Evolutionary conservation across 169 alveolate species (phyloP).

Genomic region (Neospora caninum): DNA sequence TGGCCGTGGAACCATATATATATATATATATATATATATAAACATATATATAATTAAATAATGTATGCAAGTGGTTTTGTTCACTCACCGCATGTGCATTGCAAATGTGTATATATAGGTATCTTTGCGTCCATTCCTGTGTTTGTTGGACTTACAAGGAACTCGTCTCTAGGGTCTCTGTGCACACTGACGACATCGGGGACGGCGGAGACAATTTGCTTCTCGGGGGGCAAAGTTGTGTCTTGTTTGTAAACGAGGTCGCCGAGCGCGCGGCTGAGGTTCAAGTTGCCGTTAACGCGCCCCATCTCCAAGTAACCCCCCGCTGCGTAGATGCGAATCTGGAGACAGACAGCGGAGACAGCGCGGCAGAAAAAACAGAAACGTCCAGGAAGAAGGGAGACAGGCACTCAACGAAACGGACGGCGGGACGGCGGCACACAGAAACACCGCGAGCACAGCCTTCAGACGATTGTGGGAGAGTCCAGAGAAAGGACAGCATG

Average conservation of each 20-base stretch:
- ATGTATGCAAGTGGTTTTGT: not conserved
- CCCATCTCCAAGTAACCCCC: constrained; percentile 72
- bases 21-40: not conserved
- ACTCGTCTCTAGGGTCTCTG: constrained; percentile 73
- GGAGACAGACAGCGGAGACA: not conserved
- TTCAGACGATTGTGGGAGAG: no score
- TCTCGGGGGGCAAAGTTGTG: constrained; percentile 66
- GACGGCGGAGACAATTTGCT: constrained; percentile 73
- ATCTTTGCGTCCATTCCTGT: no score
- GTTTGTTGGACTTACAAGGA: constrained; percentile 50
- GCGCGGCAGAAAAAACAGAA: not conserved
- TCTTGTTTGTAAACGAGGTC: constrained; percentile 74
- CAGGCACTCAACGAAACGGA: no score
- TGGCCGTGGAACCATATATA: not conserved
- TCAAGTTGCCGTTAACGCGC: constrained; percentile 77
- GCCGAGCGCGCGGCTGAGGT: constrained; percentile 77
- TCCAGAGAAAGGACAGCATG: no score
- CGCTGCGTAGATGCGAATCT: constrained; percentile 64
- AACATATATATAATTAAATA: not conserved
- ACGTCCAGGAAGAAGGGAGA: no score
- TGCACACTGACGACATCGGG: constrained; percentile 73
- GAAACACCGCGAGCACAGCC: no score
- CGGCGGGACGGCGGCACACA: no score
- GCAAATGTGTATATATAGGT: not conserved
- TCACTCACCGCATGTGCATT: not conserved